Evolutionary conservation across 805 yeast species (phyloP), one percentile per base, ranked within the genome.

Genomic region (Suhomyces xylopsoci): DNA sequence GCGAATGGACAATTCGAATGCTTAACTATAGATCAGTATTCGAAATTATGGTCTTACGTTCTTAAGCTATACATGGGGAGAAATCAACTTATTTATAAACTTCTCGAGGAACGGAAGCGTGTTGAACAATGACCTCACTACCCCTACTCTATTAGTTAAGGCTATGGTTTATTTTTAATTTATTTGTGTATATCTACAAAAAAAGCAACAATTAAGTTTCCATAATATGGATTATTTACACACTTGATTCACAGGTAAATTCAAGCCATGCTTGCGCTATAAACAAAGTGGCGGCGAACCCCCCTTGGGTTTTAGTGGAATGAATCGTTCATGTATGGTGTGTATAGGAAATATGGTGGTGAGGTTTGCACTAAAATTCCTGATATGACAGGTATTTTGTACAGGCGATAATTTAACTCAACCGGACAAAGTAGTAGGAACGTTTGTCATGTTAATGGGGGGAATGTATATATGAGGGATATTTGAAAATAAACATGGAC

Each of bases 161-260:
- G 42, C 42, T 38, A 38, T 38, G 25, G 38, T 45, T 45, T 47
- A 47, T 47, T 47, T 47, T 47, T 34, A 47, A 34, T 34, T 47
- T 19, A 17, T 24, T 28, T 42, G 45, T 38, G 42, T 38, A 38
- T 5, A 30, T 30, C 15, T 25, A 19, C n/a, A n/a, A 24, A 20
- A 46, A 47, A 47, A 47, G 49, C 42, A 47, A 46, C 30, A 14
- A 20, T 19, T 24, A 22, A 38, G 24, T 38, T 38, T 19, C 24
- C 24, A 38, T 17, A 38, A 17, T 38, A 38, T 19, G 42, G 12
- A 38, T 17, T 36, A 17, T 36, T 36, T 36, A 36, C 42, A 17
- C 49, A 14, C 10, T 14, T n/a, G 20, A 38, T 7, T 19, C 14
- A 26, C 9, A 12, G 22, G n/a, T 20, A 12, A 22, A 20, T 22